Conservation (phyloP, 2,329 filamentous ascomycete genomes). For the Aspergillus ochraceoroseus region DNA sequence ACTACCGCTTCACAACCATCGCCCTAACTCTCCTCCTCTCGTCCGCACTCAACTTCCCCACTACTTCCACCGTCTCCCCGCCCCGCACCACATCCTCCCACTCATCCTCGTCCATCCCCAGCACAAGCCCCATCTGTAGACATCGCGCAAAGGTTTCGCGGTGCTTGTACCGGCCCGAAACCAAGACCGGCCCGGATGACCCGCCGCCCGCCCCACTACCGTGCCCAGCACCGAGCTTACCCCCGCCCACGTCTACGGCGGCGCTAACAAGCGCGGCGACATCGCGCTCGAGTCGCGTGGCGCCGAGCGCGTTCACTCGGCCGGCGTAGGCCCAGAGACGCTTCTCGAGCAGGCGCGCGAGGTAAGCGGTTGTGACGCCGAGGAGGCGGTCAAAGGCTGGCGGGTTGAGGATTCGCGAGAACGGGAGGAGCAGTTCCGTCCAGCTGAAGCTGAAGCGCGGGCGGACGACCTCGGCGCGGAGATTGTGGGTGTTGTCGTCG, state of each 20-base stretch:
- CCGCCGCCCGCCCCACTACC: too few relatives aligned
- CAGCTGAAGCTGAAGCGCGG: slow-evolving; percentile 79
- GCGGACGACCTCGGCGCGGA: slow-evolving; percentile 62
- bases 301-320: slow-evolving; percentile 73
- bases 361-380: slow-evolving; percentile 65
- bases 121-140: slow-evolving; percentile 74
- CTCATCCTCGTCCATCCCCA: slow-evolving; percentile 94
- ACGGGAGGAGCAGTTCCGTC: slow-evolving; percentile 77
- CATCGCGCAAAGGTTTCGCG: slow-evolving; percentile 72
- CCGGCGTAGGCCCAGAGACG: slow-evolving; percentile 75
- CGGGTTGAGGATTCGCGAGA: slow-evolving; percentile 76
- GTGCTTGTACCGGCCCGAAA: slow-evolving; percentile 61
- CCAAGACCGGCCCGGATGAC: too few relatives aligned
- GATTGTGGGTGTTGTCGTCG: slow-evolving; percentile 31
- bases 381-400: slow-evolving; percentile 72
- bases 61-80: slow-evolving; percentile 46
- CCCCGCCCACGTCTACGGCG: slow-evolving; percentile 39
- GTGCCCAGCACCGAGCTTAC: slow-evolving; percentile 25
- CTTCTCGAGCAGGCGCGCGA: slow-evolving; percentile 79
- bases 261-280: slow-evolving; percentile 65
- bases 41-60: slow-evolving; percentile 64
- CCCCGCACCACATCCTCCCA: slow-evolving; percentile 70
- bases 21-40: slow-evolving; percentile 68
- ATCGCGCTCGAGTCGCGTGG: slow-evolving; percentile 78
- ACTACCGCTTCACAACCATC: slow-evolving; percentile 49